A percentile compares a stretch with the other conserved stretches of the same genome.
These are phyloP conservation scores for Pneumocystis jirovecii DNA, from an alignment of 1,139 yeast species.

Conservation along the genomic window DNA sequence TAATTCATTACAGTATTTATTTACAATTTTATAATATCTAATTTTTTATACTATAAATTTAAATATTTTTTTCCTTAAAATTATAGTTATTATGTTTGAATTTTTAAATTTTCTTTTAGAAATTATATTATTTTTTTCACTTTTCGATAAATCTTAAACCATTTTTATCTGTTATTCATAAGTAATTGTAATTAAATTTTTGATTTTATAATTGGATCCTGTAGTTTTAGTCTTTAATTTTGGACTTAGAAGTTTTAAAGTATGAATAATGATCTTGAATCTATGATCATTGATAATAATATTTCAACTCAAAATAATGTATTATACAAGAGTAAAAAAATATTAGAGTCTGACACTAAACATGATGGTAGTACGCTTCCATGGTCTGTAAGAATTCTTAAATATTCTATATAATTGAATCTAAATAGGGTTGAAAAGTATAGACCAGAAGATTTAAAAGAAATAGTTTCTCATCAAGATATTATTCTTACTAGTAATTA, in stretches of 20 bases:
- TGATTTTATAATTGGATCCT: background rate
- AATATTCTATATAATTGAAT: conserved; percentile 3
- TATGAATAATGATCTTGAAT: background rate
- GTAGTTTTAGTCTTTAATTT: background rate
- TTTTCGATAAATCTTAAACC: background rate
- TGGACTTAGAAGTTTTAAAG: background rate
- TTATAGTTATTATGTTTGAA: background rate
- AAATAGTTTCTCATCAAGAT: conserved; percentile 81
- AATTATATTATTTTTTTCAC: too few relatives aligned
- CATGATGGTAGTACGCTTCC: conserved; percentile 19
- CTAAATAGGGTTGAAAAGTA: conserved; percentile 74
- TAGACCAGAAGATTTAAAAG: conserved; percentile 70
- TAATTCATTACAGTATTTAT: background rate
- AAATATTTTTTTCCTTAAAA: background rate
- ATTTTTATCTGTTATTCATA: background rate
- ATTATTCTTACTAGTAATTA: conserved; percentile 45
- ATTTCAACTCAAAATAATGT: background rate
- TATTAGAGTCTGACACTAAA: background rate
- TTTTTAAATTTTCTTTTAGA: too few relatives aligned
- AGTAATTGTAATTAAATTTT: background rate
- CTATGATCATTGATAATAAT: background rate
- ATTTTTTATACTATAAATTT: background rate
- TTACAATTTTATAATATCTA: background rate
- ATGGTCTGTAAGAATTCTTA: conserved; percentile 17
- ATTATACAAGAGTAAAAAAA: background rate